Evolutionary conservation across 148 eudicot species (phyloP).

Genomic region (Beta vulgaris): DNA sequence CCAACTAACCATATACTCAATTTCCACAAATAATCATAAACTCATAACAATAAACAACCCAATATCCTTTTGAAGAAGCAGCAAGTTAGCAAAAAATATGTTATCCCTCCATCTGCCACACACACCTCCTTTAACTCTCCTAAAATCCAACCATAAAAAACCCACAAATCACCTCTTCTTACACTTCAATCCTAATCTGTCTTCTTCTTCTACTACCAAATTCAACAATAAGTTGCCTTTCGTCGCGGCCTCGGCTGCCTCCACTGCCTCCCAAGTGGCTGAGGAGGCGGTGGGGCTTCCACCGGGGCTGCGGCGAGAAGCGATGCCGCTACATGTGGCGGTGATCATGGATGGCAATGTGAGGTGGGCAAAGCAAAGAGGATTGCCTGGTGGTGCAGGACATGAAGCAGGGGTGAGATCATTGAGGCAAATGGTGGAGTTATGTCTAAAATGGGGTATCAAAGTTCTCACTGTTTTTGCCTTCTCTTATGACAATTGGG

Average conservation of each 20-base stretch:
- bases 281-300: conserved; percentile 34
- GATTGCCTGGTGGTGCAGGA: conserved; percentile 46
- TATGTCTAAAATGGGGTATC: conserved; percentile 49
- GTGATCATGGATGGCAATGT: conserved; percentile 81
- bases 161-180: neutral
- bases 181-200: neutral
- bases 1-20: neutral
- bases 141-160: conserved; percentile 8
- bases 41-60: neutral
- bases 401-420: conserved; percentile 57
- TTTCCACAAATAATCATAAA: neutral
- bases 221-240: neutral
- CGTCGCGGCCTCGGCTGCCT: neutral
- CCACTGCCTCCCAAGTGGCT: neutral
- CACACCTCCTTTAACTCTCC: conserved; percentile 8
- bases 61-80: neutral
- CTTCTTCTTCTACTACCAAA: neutral
- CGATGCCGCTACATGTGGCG: conserved; percentile 70
- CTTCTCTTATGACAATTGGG: conserved; percentile 73
- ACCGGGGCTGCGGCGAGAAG: conserved; percentile 41
- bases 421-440: conserved; percentile 39
- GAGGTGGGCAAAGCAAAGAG: conserved; percentile 65
- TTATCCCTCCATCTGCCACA: conserved; percentile 21
- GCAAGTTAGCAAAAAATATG: conserved; percentile 14
- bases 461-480: conserved; percentile 65